Conservation (phyloP, 1,284 basidiomycete genomes). For the Leccinum pallidistipes region DNA sequence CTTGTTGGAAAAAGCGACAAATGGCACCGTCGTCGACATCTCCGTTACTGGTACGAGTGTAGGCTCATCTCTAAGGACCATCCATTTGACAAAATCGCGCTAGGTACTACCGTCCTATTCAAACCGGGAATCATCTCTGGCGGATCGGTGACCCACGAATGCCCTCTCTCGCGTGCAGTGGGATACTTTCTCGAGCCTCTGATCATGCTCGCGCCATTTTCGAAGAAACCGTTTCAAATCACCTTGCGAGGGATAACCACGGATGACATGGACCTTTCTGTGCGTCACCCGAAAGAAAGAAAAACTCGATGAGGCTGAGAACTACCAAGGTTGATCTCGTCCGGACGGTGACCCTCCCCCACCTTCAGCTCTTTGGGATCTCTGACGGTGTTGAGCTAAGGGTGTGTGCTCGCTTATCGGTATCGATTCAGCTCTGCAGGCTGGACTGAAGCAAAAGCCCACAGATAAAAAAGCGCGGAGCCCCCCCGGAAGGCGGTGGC, state of each 20-base stretch:
- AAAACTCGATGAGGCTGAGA: slow-evolving; percentile 6
- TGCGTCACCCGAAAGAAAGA: slow-evolving; percentile 37
- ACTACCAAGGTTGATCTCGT: slow-evolving; percentile 73
- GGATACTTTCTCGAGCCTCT: slow-evolving; percentile 96
- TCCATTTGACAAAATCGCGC: slow-evolving; percentile 2
- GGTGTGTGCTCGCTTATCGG: slow-evolving; percentile 42
- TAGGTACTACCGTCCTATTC: slow-evolving; percentile 87
- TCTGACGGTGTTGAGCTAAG: slow-evolving; percentile 85
- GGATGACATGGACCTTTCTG: slow-evolving; percentile 85
- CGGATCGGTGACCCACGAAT: slow-evolving; percentile 83
- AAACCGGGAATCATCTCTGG: slow-evolving; percentile 93
- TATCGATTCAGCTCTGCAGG: neutral
- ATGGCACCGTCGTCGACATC: slow-evolving; percentile 95
- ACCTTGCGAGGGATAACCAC: slow-evolving; percentile 91
- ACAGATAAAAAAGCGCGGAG: slow-evolving; percentile 91
- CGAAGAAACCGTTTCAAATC: slow-evolving; percentile 84
- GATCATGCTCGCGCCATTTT: slow-evolving; percentile 89
- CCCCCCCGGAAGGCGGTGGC: slow-evolving; percentile 91
- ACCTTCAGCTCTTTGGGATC: slow-evolving; percentile 88
- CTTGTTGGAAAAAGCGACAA: slow-evolving; percentile 90
- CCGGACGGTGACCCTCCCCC: slow-evolving; percentile 90
- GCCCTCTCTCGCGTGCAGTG: slow-evolving; percentile 82
- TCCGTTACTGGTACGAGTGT: slow-evolving; percentile 80
- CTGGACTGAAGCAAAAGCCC: slow-evolving; percentile 2
- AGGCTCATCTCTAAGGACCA: neutral